Evolutionary conservation across 148 eudicot genomes (phyloP), one percentile per base, ranked within the genome.

Genomic region (Hydrangea macrophylla): DNA sequence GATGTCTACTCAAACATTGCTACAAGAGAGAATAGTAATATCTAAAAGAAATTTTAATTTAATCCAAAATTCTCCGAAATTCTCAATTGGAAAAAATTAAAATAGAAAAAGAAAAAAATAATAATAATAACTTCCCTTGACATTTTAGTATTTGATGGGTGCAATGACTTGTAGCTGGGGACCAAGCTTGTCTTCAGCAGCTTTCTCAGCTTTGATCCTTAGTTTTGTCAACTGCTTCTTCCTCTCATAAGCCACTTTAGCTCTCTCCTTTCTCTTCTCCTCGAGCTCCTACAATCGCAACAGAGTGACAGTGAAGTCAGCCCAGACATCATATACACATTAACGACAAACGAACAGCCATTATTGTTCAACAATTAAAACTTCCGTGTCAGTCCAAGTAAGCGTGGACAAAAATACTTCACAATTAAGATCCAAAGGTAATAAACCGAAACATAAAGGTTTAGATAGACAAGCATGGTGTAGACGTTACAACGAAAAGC

Each of bases 121-220:
- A n/a, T n/a, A 18, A 48, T 22, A 1, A 9, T 12, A 30, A 58
- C 31, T 30, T 32, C 13, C 9, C 45, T 5, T n/a, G n/a, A n/a
- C n/a, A 54, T 39, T 28, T 80, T 32, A 85, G 50, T 85, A 85
- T 72, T 80, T 85, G 61, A 85, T 78, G 3, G 86, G 39, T 48
- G 89, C 71, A 62, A 85, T 76, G 62, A 85, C 69, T 32, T 85
- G 86, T 9, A 85, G 76, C 77, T 80, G 83, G 28, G 86, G 25
- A 33, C 89, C 89, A 39, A 85, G 86, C 81, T 82, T 85, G 73
- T 85, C 89, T 51, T 82, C 89, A 0, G 70, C 86, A 31, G 78
- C 63, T 80, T 80, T 82, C 75, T 79, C 89, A 0, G 89, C 89
- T 78, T 82, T 82, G 3, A 71, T 73, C 81, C 81, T 85, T 61